Evolutionary conservation across 176 grass and related monocot species (phyloP).

Genomic region (Echinochloa phyllopogon): DNA sequence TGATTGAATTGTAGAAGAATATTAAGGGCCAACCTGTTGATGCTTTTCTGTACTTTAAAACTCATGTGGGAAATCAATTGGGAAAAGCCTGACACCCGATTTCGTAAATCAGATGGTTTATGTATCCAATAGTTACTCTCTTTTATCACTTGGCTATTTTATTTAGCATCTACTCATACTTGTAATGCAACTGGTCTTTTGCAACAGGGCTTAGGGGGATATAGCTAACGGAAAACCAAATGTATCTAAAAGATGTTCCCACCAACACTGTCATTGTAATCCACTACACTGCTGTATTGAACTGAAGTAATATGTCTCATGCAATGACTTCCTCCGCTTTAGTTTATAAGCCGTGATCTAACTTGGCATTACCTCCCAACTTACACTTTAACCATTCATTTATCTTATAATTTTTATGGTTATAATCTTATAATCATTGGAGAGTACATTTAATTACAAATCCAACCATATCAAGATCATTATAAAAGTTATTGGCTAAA

Average conservation of each 20-base stretch:
- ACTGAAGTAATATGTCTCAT: neutral
- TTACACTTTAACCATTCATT: no score
- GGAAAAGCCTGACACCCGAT: neutral
- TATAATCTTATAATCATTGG: no score
- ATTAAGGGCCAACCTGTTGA: neutral
- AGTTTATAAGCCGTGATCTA: no score
- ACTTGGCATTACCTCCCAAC: no score
- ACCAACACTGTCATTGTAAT: neutral
- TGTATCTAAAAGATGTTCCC: neutral
- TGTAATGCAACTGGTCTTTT: neutral
- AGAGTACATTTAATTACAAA: no score
- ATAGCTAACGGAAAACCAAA: neutral
- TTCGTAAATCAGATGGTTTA: neutral
- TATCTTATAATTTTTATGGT: no score
- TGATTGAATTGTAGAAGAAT: slow-evolving; percentile 13
- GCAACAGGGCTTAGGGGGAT: neutral
- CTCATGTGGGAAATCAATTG: neutral
- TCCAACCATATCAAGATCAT: no score
- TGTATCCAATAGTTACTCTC: neutral
- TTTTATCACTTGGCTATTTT: neutral
- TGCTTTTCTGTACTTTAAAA: neutral
- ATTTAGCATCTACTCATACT: neutral
- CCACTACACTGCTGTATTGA: neutral
- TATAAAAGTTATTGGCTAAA: no score
- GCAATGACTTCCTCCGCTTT: neutral